Base-by-base conservation (phyloP, 352 stramenopile genomes). In the Globisporangium carolinianum region DNA sequence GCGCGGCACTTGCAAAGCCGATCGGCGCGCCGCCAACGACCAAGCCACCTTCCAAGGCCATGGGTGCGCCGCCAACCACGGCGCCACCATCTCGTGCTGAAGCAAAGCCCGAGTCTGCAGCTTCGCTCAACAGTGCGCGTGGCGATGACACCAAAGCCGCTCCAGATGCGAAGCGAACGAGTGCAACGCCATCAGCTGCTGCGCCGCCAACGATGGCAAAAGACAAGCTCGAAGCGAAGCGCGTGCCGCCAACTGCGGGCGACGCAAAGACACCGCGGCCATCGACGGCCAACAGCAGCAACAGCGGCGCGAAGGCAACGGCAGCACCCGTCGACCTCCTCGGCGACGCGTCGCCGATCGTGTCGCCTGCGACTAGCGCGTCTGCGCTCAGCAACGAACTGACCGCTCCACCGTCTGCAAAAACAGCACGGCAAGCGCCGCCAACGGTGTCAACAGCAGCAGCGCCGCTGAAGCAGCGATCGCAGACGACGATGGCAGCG, bases 271-370 rank as follows among this genome's bases (percentile, higher is more conserved):
- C 11, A 46, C 51, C 43, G 43, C 47, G 43, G 18, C 42, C 55
- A 6, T 59, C 63, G 0, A 45, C 49, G 12, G 6, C 57, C 6
- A 56, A 35, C 36, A 12, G 17, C 14, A 38, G 32, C 5, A 39
- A 12, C 10, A 45, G 57, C 8, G 47, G 43, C 3, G 60, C 71
- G 17, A 72, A 75, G 41, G 41, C 41, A 62, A 43, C 24, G 24
- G 24, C 57, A 14, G 59, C 50, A 51, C 65, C 65, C 8, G 60
- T 89, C 4, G 76, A 87, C 49, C 63, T 87, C 37, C 54, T 87
- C 0, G 73, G 71, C 2, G 61, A 79, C 46, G 53, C 57, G 12
- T 69, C 51, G 36, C 63, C 67, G 42, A 48, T 53, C 9, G 5
- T 55, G 41, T 5, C 41, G 1, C 67, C 73, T 50, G 63, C 53